Conservation (phyloP, 2,329 filamentous ascomycete genomes). For the Hypomyces rosellus region DNA sequence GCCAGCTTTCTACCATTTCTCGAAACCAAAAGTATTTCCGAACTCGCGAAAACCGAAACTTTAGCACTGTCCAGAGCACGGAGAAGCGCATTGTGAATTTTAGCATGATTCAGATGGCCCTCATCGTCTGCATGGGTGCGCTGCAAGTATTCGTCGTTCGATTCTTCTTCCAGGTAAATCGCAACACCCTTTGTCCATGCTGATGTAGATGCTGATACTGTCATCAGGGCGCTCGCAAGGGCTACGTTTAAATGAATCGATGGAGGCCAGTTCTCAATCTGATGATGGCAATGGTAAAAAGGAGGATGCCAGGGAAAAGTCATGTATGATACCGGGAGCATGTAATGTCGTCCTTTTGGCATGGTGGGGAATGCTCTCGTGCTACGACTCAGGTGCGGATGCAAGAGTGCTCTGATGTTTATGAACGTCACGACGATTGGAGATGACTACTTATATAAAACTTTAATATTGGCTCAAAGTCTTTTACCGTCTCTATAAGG, state of each 20-base stretch:
- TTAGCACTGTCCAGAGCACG: slow-evolving; percentile 94
- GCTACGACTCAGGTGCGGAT: too few species aligned
- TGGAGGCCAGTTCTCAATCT: not conserved
- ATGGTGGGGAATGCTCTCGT: not conserved
- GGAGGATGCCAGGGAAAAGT: slow-evolving; percentile 22
- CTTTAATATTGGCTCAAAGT: too few species aligned
- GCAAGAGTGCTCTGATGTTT: too few species aligned
- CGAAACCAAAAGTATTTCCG: slow-evolving; percentile 99
- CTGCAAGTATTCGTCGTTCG: slow-evolving; percentile 95
- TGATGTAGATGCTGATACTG: slow-evolving; percentile 11
- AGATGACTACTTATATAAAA: too few species aligned
- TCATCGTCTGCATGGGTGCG: slow-evolving; percentile 93
- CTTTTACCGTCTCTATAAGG: too few species aligned
- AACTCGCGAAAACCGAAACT: slow-evolving; percentile 96
- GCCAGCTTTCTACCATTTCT: slow-evolving; percentile 87
- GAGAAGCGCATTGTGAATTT: slow-evolving; percentile 97
- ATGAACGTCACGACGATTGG: too few species aligned
- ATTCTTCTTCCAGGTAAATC: slow-evolving; percentile 89
- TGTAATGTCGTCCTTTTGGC: slow-evolving; percentile 4
- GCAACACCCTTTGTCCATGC: not conserved
- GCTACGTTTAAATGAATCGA: slow-evolving; percentile 51
- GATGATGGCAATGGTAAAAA: not conserved
- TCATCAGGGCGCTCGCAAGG: slow-evolving; percentile 58
- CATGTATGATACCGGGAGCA: slow-evolving; percentile 17
- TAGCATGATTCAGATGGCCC: slow-evolving; percentile 81